These are phyloP conservation scores for Phytophthora ramorum DNA, from an alignment of 352 stramenopile genomes.

Conservation along the genomic window DNA sequence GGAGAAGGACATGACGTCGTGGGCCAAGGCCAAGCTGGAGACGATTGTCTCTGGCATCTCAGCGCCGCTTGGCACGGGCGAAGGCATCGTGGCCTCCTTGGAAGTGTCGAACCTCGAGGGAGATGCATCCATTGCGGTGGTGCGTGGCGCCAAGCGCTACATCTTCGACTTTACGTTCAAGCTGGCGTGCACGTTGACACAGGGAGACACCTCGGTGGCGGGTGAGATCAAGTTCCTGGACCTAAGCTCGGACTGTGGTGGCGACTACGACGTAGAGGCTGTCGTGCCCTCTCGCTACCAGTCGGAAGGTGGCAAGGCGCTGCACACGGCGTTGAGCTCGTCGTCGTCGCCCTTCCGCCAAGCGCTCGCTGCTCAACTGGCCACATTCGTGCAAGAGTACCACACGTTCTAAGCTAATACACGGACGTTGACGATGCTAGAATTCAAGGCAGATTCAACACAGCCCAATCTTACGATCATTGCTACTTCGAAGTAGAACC, in stretches of 20 bases:
- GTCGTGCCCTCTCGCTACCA: slow-evolving; percentile 76
- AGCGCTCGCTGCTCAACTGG: slow-evolving; percentile 58
- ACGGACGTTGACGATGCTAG: not conserved
- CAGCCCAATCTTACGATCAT: no score
- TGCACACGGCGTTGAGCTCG: slow-evolving; percentile 68
- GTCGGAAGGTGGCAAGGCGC: slow-evolving; percentile 66
- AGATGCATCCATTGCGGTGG: slow-evolving; percentile 93
- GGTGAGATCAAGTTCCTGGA: slow-evolving; percentile 84
- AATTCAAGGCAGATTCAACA: no score
- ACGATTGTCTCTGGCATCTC: slow-evolving; percentile 56
- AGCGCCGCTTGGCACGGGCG: slow-evolving; percentile 38
- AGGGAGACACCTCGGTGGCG: slow-evolving; percentile 29
- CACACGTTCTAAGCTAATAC: slow-evolving; percentile 61
- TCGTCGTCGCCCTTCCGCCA: slow-evolving; percentile 65
- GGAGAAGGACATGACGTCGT: slow-evolving; percentile 91
- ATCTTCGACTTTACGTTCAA: slow-evolving; percentile 87
- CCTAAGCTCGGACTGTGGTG: slow-evolving; percentile 78
- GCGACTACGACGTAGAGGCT: slow-evolving; percentile 78
- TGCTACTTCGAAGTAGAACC: no score
- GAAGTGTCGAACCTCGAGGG: slow-evolving; percentile 87
- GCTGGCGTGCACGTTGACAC: slow-evolving; percentile 51
- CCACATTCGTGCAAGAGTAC: slow-evolving; percentile 76
- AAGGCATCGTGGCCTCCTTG: slow-evolving; percentile 61
- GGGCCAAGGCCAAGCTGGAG: slow-evolving; percentile 83
- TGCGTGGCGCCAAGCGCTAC: slow-evolving; percentile 94